Base-by-base conservation (phyloP, 805 yeast species). In the Kazachstania martiniae region DNA sequence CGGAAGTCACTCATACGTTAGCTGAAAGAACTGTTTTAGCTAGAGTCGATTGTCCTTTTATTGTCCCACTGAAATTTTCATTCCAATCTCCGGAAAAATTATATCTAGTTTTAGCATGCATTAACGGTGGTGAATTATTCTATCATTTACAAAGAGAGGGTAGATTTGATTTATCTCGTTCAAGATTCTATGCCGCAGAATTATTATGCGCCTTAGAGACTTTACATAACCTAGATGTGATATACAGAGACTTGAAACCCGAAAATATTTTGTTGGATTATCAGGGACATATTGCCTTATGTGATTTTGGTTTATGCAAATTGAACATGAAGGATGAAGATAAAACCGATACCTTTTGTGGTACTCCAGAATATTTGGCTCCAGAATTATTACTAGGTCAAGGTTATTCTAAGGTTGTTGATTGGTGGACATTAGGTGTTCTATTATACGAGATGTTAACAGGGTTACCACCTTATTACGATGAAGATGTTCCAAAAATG, bases 371-470 rank as follows among this genome's bases (percentile, higher is more conserved):
- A 59, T 91, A 91, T 58, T 66, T 91, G 44, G 95, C 97, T 1
- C 98, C 98, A 1, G 98, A 91, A 59, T 65, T 91, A 44, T 63
- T 91, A 30, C 64, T 86, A 46, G 91, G 93, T 30, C 86, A 83
- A 53, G 97, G 97, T 2, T 91, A 91, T 58, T 86, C 97, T 2
- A 77, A 94, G 56, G 80, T 81, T 8, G 97, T 91, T 15, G 98
- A 91, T 59, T 91, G 95, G 89, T 91, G 98, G 98, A 91, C 98
- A 1, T 65, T 91, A 46, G 98, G 98, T 26, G 87, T 89, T 12
- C 65, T 91, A 33, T 64, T 91, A 28, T 91, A 85, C 55, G 98
- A 89, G 53, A 91, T 91, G 98, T 65, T 91, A 39, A 86, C 96
- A 1, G 95, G 97, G 1, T 68, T 91, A 44, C 98, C 98, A 4